Base-by-base conservation (phyloP, 306 rosid species). In the Alnus glutinosa region DNA sequence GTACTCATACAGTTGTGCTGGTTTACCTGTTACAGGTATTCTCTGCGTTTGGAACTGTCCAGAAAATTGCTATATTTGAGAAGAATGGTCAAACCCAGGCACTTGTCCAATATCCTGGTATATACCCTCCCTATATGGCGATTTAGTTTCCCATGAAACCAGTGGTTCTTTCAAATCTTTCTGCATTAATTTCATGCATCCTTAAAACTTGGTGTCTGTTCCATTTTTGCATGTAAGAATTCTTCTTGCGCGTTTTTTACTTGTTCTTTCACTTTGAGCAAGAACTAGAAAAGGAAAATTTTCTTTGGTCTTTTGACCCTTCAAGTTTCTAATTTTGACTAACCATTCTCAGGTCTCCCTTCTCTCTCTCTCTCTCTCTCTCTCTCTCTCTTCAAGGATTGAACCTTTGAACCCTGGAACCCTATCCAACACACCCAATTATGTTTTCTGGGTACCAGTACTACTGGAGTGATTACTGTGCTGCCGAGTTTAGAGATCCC, bases 61-160 rank as follows among this genome's bases (percentile, higher is more conserved):
- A 90, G 86, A 93, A 93, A 89, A 90, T 91, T 74, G 94, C 97
- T 59, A 93, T 93, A 81, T 93, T 93, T 15, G 97, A 89, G 87
- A 93, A 91, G 91, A 91, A 93, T 67, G 93, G 91, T 75, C 97
- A 89, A 86, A 91, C 95, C 37, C 97, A 91, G 77, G 97, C 98
- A 50, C 88, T 93, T 49, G 78, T 93, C 82, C 93, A 93, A 77
- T 91, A 91, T 78, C 90, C 95, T 54, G 97, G 97, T 93, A 93
- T 73, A 13, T 77, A 49, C 72, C 69, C 66, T 48, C 10, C 39
- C 75, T 76, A 30, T 81, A 67, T 64, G 47, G 79, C 28, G 37
- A 32, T 80, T 73, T 13, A 16, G 13, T 70, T 74, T 76, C 55
- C 58, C 51, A 68, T n/a, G 61, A 62, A 15, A 76, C 70, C 9